Base-by-base conservation (phyloP, 768 basidiomycete genomes). In the Lactarius sanguifluus region DNA sequence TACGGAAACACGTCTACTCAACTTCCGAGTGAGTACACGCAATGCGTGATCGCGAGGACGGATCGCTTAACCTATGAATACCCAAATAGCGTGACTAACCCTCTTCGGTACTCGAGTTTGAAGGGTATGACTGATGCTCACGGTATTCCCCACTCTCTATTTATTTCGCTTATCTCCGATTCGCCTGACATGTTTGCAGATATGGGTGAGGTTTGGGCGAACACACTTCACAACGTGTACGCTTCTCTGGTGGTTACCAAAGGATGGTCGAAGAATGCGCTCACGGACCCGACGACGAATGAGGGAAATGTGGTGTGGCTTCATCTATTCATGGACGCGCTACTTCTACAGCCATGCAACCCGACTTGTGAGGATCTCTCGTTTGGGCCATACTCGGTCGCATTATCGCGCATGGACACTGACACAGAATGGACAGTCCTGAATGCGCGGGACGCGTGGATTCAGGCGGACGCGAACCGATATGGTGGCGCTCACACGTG, bases 191-290 rank as follows among this genome's bases (percentile, higher is more conserved):
- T 6, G 30, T n/a, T 32, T 38, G 28, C 60, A 79, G 79, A 72
- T 57, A 85, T 87, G 62, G 87, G 86, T 52, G 86, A 87, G 72
- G 81, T 88, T 62, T 82, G 81, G 81, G 81, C 81, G 28, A 79
- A 81, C 70, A 75, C 81, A n/a, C n/a, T n/a, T n/a, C n/a, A n/a
- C n/a, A n/a, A n/a, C n/a, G n/a, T n/a, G n/a, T n/a, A n/a, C n/a
- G n/a, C n/a, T n/a, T n/a, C n/a, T n/a, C n/a, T n/a, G n/a, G n/a
- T n/a, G n/a, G n/a, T n/a, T n/a, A n/a, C n/a, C n/a, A n/a, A n/a
- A n/a, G n/a, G n/a, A n/a, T n/a, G n/a, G n/a, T n/a, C n/a, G n/a
- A n/a, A n/a, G n/a, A n/a, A n/a, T n/a, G n/a, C n/a, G n/a, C n/a
- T n/a, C n/a, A n/a, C n/a, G n/a, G n/a, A n/a, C n/a, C n/a, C n/a